These are phyloP conservation scores for Termitomyces bulborhizus DNA, from an alignment of 768 basidiomycete genomes.

Conservation along the genomic window DNA sequence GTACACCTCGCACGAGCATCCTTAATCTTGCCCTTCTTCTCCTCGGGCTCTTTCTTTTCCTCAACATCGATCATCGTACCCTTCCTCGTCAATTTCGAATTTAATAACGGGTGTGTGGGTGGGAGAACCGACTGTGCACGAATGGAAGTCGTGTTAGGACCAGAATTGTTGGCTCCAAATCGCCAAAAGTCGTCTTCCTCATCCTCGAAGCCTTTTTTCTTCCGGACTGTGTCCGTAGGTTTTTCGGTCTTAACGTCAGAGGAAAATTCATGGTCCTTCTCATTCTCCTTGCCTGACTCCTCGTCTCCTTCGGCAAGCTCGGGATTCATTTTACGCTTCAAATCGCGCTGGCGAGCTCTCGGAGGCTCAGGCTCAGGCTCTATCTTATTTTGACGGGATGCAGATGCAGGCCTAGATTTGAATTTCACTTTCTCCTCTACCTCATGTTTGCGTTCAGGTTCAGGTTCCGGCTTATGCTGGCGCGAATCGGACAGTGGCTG, in stretches of 20 bases:
- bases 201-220: background rate
- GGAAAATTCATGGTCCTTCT: background rate
- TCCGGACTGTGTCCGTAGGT: background rate
- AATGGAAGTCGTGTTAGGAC: background rate
- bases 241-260: background rate
- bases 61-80: background rate
- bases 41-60: background rate
- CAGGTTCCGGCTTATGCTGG: background rate
- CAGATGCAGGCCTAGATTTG: background rate
- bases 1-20: background rate
- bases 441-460: background rate
- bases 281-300: background rate
- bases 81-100: background rate
- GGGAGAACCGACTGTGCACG: background rate
- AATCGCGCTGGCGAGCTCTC: too few species aligned
- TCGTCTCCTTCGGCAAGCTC: background rate
- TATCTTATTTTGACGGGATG: background rate
- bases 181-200: slow-evolving; percentile 8
- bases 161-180: background rate
- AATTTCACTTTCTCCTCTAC: background rate
- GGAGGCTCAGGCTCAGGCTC: background rate
- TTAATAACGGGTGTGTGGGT: background rate
- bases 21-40: background rate
- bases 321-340: background rate
- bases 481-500: background rate